Conservation (phyloP, 345 rosid species). For the thale cress (Arabidopsis thaliana) region TAIR10.1 NC_003074.8:5752001-5752500, state of each 20-base stretch:
- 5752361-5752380: conserved; percentile 26
- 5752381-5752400: conserved; percentile 16
- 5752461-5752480: conserved; percentile 1
- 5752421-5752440: conserved; percentile 11
- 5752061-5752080: too few species aligned
- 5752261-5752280: conserved; percentile 3
- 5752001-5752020: neutral
- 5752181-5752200: neutral
- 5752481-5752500: neutral
- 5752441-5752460: conserved; percentile 7
- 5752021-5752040: neutral
- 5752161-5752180: neutral
- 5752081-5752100: neutral
- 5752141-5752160: neutral
- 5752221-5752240: neutral
- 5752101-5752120: too few species aligned
- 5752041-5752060: neutral
- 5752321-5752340: neutral
- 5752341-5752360: conserved; percentile 2
- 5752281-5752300: neutral
- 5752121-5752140: neutral
- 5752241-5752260: neutral
- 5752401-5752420: conserved; percentile 33
- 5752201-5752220: neutral
- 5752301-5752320: conserved; percentile 5